These are phyloP conservation scores for Colletotrichum liaoningense DNA, from an alignment of 2,329 filamentous ascomycete genomes.

Conservation along the genomic window DNA sequence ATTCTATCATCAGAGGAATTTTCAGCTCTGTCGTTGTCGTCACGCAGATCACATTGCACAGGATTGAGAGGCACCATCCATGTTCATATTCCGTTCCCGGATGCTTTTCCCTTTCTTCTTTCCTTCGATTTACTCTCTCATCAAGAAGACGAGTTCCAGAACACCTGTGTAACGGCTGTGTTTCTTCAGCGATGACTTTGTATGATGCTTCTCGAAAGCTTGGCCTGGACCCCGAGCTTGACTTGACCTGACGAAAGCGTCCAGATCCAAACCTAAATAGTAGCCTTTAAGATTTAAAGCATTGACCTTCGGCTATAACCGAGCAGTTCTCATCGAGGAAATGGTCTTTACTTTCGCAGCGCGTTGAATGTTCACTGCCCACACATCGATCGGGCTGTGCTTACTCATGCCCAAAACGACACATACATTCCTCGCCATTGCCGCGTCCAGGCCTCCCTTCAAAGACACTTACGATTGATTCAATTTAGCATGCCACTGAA, in stretches of 20 bases:
- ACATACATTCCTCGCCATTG: background rate
- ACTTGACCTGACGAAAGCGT: constrained; percentile 5
- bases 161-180: background rate
- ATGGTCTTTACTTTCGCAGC: background rate
- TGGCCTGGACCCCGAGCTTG: background rate
- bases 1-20: background rate
- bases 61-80: background rate
- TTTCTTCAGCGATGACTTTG: background rate
- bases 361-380: background rate
- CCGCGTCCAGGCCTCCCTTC: background rate
- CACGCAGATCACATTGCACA: background rate
- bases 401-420: background rate
- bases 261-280: background rate
- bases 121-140: background rate
- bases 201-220: background rate
- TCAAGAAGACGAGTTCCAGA: background rate
- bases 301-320: constrained; percentile 16
- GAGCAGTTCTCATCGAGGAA: constrained; percentile 4
- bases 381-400: background rate
- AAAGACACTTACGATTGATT: background rate
- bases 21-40: background rate
- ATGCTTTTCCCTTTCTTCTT: background rate
- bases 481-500: background rate
- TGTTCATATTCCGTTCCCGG: constrained; percentile 6
- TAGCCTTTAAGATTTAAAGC: constrained; percentile 6